Evolutionary conservation across 2,329 filamentous ascomycete species (phyloP).

Genomic region (Microdochium paspali): DNA sequence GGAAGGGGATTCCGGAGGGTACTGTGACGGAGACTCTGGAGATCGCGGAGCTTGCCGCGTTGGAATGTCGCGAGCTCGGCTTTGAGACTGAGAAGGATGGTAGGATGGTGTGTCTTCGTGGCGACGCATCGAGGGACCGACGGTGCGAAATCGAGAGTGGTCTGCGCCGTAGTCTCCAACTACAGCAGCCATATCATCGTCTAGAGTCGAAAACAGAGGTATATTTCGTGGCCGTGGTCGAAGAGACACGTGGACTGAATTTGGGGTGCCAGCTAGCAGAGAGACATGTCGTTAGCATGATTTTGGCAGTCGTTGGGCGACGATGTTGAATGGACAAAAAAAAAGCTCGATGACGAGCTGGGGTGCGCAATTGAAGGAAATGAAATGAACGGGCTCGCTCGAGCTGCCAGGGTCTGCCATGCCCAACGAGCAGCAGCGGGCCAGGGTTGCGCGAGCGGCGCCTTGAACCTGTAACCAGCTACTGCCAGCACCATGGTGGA

Average conservation of each 20-base stretch:
- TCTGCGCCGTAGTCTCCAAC: conserved; percentile 67
- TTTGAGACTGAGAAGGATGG: conserved; percentile 26
- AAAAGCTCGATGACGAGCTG: not conserved
- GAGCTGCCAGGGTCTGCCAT: not conserved
- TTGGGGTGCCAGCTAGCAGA: not conserved
- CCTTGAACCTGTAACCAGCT: no score
- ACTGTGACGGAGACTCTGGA: conserved; percentile 10
- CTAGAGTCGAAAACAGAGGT: not conserved
- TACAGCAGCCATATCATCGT: conserved; percentile 52
- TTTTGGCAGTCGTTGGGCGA: not conserved
- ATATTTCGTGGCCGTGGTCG: not conserved
- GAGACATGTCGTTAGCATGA: not conserved
- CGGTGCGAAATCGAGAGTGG: conserved; percentile 60
- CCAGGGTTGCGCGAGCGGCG: no score
- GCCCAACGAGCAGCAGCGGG: not conserved
- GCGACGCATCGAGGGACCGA: conserved; percentile 45
- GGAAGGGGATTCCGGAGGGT: conserved; percentile 10
- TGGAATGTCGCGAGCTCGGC: conserved; percentile 15
- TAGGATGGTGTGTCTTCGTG: conserved; percentile 35
- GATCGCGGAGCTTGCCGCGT: conserved; percentile 13
- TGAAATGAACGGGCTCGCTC: not conserved
- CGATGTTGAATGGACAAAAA: not conserved
- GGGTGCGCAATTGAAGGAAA: not conserved
- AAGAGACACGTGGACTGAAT: no score
- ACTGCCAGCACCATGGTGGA: no score